Conservation (phyloP, 352 stramenopile species). For the Elongisporangium anandrum region DNA sequence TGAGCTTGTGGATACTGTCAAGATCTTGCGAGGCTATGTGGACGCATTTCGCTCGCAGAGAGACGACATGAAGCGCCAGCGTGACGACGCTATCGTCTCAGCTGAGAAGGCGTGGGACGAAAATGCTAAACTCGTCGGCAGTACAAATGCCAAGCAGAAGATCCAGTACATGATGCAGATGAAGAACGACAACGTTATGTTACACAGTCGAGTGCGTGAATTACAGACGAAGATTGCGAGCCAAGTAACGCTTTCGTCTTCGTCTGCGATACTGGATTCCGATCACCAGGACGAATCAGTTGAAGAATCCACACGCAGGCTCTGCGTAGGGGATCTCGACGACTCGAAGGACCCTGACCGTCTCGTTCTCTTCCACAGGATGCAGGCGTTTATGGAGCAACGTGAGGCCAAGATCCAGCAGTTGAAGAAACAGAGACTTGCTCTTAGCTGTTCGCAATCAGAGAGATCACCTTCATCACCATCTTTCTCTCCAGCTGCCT, state of each 20-base stretch:
- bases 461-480: background rate
- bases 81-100: slow-evolving; percentile 50
- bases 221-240: slow-evolving; percentile 38
- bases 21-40: slow-evolving; percentile 56
- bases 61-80: slow-evolving; percentile 40
- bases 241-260: background rate
- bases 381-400: slow-evolving; percentile 43
- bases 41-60: slow-evolving; percentile 53
- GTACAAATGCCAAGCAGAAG: slow-evolving; percentile 61
- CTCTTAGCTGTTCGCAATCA: slow-evolving; percentile 2
- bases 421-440: slow-evolving; percentile 29
- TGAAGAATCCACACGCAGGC: slow-evolving; percentile 3
- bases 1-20: slow-evolving; percentile 63
- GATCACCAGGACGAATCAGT: slow-evolving; percentile 5
- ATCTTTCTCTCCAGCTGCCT: slow-evolving; percentile 1
- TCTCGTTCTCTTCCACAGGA: slow-evolving; percentile 39
- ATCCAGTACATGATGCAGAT: slow-evolving; percentile 72
- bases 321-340: slow-evolving; percentile 16
- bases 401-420: slow-evolving; percentile 45
- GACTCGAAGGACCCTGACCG: slow-evolving; percentile 20
- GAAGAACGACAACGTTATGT: slow-evolving; percentile 57
- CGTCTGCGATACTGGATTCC: slow-evolving; percentile 8
- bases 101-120: slow-evolving; percentile 50
- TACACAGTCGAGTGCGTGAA: slow-evolving; percentile 49
- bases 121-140: slow-evolving; percentile 52